Base-by-base conservation (phyloP, 2,329 filamentous ascomycete species). In the Pseudocercospora pini-densiflorae region DNA sequence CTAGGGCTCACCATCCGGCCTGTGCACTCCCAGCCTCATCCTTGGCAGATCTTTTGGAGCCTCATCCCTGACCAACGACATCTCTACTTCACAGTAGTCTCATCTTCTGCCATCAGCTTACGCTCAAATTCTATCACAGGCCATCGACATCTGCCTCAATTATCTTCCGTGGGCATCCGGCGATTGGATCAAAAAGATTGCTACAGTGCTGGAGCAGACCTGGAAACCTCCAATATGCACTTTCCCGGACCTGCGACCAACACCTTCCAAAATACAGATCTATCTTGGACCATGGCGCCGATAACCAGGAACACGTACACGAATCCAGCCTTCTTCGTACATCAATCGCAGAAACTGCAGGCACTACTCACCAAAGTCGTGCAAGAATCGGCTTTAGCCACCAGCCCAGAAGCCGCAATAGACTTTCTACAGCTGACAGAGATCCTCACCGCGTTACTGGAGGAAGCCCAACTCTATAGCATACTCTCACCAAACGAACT, bases 401-500 rank as follows among this genome's bases (percentile, higher is more conserved):
- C 62, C 6, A 60, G 55, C 31, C 69, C 62, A 27, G 59, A 65
- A 23, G 62, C 62, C 5, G 62, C 65, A 31, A 66, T 66, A 27
- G 70, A 70, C 47, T 71, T 65, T 31, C 55, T 68, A 21, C 66
- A 71, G 49, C 61, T 71, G 59, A 68, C 61, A 31, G 59, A 65
- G 7, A 66, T 66, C 57, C 29, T 70, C 36, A 58, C 70, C 16
- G 58, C 66, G 27, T 62, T 71, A 7, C 61, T 70, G 2, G 45
- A 66, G 4, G 70, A 71, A 23, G 66, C 66, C 1, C 66, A 68
- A 43, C 23, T 59, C 3, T 53, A 58, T 62, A 68, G 70, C 60
- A 49, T 54, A 5, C 43, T 70, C 55, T 16, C 33, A 64, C 5
- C 49, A 63, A 53, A 66, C 49, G 62, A 51, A 47, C 16, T 64